Base-by-base conservation (phyloP, 1,284 basidiomycete genomes). In the Sphagnurus paluster region DNA sequence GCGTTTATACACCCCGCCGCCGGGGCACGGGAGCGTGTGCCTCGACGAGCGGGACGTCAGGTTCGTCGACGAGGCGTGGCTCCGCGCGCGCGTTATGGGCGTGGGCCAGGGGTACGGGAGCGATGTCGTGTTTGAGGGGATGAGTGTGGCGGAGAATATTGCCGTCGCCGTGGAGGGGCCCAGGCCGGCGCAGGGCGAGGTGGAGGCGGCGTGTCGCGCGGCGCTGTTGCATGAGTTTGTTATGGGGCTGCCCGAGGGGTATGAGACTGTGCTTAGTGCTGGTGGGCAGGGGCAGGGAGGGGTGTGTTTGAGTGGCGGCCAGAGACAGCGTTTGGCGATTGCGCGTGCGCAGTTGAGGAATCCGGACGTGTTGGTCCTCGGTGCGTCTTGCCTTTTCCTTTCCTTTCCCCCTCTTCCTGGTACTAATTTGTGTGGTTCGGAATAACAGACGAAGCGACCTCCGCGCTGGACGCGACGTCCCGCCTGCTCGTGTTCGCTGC, bases 401-500 rank as follows among this genome's bases (percentile, higher is more conserved):
- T 43, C 42, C 19, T 14, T n/a, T n/a, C n/a, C n/a, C n/a, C n/a
- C n/a, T n/a, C n/a, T n/a, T n/a, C n/a, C n/a, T n/a, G n/a, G n/a
- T n/a, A n/a, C n/a, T n/a, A n/a, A n/a, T n/a, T n/a, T n/a, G n/a
- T n/a, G n/a, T n/a, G n/a, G n/a, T n/a, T n/a, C n/a, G n/a, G n/a
- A n/a, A n/a, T n/a, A n/a, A 16, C 63, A 95, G 97, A 99, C 62
- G 97, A 99, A 73, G 90, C 93, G 1, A 98, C 95, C 5, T 97
- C 93, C 1, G 95, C 96, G 4, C 79, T 99, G 47, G 97, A 99
- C 68, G 81, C 87, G 16, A 89, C 88, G 0, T 90, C 93, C 2
- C 86, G 94, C 17, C 75, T 93, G 28, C 78, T 94, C 32, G 93
- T 98, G 7, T 93, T 93, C 54, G 87, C 92, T 53, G 92, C 93